A percentile compares a stretch with the other conserved stretches of the same genome.
phyloP scores from a whole-genome alignment of 495 filamentous ascomycete genomes.

The Barbatosphaeria neglecta region DNA sequence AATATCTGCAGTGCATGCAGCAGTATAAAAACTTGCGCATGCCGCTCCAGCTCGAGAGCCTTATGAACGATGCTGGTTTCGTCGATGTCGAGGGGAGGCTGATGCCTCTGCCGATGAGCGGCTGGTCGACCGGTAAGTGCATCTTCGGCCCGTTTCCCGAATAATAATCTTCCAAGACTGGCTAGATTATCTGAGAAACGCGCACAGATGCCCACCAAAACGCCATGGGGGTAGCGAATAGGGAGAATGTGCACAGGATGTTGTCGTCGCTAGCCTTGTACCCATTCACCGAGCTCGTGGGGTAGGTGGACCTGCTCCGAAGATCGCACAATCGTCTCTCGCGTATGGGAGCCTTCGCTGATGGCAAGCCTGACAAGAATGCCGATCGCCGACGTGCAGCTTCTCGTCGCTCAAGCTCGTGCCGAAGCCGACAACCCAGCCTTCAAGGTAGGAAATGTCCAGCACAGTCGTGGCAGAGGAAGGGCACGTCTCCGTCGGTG shows the following conservation, averaged over 20 bases:
- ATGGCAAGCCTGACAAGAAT: constrained; percentile 43
- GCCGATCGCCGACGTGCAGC: constrained; percentile 49
- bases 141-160: neutral
- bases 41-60: constrained; percentile 46
- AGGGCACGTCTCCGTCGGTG: neutral
- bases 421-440: constrained; percentile 52
- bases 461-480: neutral
- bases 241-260: constrained; percentile 48
- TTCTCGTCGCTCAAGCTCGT: constrained; percentile 54
- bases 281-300: constrained; percentile 40
- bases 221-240: constrained; percentile 50
- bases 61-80: constrained; percentile 60
- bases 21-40: constrained; percentile 61
- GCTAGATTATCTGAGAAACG: constrained; percentile 3
- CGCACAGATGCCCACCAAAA: constrained; percentile 45
- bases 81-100: constrained; percentile 56
- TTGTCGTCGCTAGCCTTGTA: constrained; percentile 52
- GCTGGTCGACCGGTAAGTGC: constrained; percentile 57
- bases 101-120: constrained; percentile 62
- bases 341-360: constrained; percentile 6
- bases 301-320: constrained; percentile 17
- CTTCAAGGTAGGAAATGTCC: constrained; percentile 41
- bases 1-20: constrained; percentile 53
- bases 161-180: neutral
- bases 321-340: constrained; percentile 5